Base-by-base conservation (phyloP, 306 rosid species). In the Ceratonia siliqua region DNA sequence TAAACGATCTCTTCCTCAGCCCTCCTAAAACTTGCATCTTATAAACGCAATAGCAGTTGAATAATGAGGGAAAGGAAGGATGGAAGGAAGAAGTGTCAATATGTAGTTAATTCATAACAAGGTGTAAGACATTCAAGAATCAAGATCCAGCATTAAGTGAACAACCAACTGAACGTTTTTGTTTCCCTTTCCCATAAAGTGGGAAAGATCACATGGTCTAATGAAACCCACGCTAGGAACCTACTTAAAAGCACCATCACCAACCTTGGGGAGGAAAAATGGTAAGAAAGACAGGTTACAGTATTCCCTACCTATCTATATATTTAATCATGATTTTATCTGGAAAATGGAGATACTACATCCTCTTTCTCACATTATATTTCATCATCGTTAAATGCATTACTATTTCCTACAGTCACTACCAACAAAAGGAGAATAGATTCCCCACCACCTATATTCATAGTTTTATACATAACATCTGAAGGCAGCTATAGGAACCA, bases 401-500 rank as follows among this genome's bases (percentile, higher is more conserved):
- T 56, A n/a, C n/a, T n/a, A n/a, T n/a, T n/a, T n/a, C 67, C 50
- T 38, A 5, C 6, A 0, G 27, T 4, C 54, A 55, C 27, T 18
- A 18, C 50, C 20, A 55, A 58, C 56, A 57, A 57, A 55, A 5
- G 43, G 42, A 38, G 11, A 70, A 54, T 15, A 71, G 24, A 30
- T 38, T 17, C 66, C 57, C 39, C 43, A 15, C 32, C 42, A 22
- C 21, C 52, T 30, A 59, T 41, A 32, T 12, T 49, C 32, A 21
- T 11, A n/a, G 25, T 11, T 56, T 32, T 13, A 21, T 54, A 72
- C 50, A n/a, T n/a, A n/a, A n/a, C n/a, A n/a, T n/a, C 82, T 55
- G 8, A 73, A 65, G 48, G 48, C 69, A 79, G 48, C 62, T 43
- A 9, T 28, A n/a, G 39, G 22, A 42, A 68, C 33, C 53, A 49